Evolutionary conservation across 352 stramenopile species (phyloP).

Genomic region (Phytophthora constricta): DNA sequence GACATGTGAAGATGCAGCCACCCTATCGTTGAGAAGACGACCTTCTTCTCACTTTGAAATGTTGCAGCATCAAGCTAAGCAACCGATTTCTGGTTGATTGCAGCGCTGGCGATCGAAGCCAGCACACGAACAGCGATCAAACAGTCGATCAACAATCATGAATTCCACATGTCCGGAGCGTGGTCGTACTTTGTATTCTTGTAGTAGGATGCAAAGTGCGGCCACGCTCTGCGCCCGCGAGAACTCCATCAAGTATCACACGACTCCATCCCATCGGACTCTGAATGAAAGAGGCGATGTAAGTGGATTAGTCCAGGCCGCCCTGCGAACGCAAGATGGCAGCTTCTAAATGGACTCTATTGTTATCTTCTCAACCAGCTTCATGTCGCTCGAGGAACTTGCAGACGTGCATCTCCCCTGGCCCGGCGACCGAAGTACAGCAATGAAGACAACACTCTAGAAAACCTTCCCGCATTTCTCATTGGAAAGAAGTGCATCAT

Average conservation of each 20-base stretch:
- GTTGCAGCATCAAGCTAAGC: conserved; percentile 20
- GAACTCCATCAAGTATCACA: conserved; percentile 1
- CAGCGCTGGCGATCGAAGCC: conserved; percentile 30
- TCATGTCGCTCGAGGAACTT: conserved; percentile 30
- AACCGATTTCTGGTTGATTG: conserved; percentile 20
- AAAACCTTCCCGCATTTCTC: conserved; percentile 29
- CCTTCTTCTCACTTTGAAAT: conserved; percentile 19
- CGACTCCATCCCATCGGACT: conserved; percentile 15
- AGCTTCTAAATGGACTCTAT: conserved; percentile 1
- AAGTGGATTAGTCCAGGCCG: conserved; percentile 15
- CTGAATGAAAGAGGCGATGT: conserved; percentile 27
- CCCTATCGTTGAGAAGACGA: conserved; percentile 19
- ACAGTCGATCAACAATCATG: conserved; percentile 21
- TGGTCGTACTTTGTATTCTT: conserved; percentile 16
- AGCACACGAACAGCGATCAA: conserved; percentile 19
- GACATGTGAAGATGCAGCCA: conserved; percentile 34
- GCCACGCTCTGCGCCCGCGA: not conserved
- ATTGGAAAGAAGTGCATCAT: conserved; percentile 38
- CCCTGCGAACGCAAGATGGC: conserved; percentile 17
- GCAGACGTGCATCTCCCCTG: conserved; percentile 31
- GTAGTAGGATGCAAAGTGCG: not conserved
- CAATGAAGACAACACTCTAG: not conserved
- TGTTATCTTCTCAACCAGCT: conserved; percentile 17
- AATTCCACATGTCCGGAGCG: conserved; percentile 6
- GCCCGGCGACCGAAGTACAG: conserved; percentile 23